Base-by-base conservation (phyloP, 805 yeast species). In the Candida khao-thaluensis region DNA sequence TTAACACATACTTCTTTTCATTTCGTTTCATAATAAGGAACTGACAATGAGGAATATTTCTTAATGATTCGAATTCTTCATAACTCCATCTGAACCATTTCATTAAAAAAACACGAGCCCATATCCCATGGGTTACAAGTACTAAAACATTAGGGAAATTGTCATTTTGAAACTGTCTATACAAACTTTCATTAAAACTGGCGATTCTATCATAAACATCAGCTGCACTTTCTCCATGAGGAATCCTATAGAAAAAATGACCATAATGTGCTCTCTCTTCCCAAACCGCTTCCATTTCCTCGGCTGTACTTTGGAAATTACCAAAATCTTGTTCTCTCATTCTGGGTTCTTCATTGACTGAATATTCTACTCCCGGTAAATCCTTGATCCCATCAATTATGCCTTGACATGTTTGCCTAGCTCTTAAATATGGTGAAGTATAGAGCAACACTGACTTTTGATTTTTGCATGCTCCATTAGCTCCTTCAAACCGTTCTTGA, bases 241-340 rank as follows among this genome's bases (percentile, higher is more conserved):
- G 96, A 21, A 90, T 90, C 40, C 97, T 64, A 58, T 85, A 90
- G 60, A 90, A 90, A 54, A 68, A 69, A 48, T 68, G 73, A 0
- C 97, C 97, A 62, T 90, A 90, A 45, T 79, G 77, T 0, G 95
- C 90, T 33, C 97, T 65, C 51, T 86, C 95, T 40, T 74, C 73
- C 88, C 95, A 83, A 23, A 88, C 82, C 49, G 72, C 69, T 49
- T 82, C 82, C 95, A 89, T 89, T 48, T 79, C 85, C 40, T 77
- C 80, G 1, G 79, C 74, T 0, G 81, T 74, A 40, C 84, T 79
- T 64, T 89, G 97, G 60, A 88, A 89, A 57, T 89, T 89, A 15
- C 97, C 97, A 56, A 90, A 90, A 59, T 90, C 97, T 60, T 90
- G 97, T 56, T 90, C 97, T 46, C 97, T 71, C 77, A 90, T 78